These are phyloP conservation scores for Kluyveromyces sp. DNA, from an alignment of 1,139 yeast genomes.

Conservation along the genomic window DNA sequence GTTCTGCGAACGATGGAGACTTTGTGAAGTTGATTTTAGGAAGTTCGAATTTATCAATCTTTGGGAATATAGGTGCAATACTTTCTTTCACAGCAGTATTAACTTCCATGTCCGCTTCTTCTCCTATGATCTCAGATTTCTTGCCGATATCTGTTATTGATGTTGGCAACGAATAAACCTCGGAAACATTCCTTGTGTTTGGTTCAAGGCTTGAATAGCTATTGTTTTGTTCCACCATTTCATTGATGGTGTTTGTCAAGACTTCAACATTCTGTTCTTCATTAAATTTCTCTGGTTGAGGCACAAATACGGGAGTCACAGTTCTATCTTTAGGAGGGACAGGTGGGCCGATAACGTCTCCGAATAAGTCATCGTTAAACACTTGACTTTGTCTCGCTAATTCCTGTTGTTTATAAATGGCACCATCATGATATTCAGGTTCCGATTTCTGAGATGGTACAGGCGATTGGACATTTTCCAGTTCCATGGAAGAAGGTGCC, in stretches of 20 bases:
- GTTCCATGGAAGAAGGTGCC: not conserved
- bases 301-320: not conserved
- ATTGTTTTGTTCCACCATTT: not conserved
- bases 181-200: not conserved
- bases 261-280: not conserved
- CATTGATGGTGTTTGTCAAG: not conserved
- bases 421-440: too few relatives aligned
- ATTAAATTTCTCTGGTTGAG: too few relatives aligned
- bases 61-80: slow-evolving; percentile 10
- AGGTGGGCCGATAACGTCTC: slow-evolving; percentile 15
- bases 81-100: too few relatives aligned
- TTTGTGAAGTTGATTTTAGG: slow-evolving; percentile 13
- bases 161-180: not conserved
- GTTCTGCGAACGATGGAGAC: slow-evolving; percentile 25
- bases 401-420: not conserved
- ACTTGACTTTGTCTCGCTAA: slow-evolving; percentile 16
- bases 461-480: too few relatives aligned
- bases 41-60: slow-evolving; percentile 8
- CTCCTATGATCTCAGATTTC: not conserved
- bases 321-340: not conserved
- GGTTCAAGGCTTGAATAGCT: not conserved
- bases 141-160: not conserved
- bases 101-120: too few relatives aligned
- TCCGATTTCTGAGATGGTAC: too few relatives aligned
- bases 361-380: slow-evolving; percentile 24